Percentiles rank a stretch among this genome's conserved stretches.
Conservation (phyloP, 1,139 yeast species). For the Yamadazyma blattariae region DNA sequence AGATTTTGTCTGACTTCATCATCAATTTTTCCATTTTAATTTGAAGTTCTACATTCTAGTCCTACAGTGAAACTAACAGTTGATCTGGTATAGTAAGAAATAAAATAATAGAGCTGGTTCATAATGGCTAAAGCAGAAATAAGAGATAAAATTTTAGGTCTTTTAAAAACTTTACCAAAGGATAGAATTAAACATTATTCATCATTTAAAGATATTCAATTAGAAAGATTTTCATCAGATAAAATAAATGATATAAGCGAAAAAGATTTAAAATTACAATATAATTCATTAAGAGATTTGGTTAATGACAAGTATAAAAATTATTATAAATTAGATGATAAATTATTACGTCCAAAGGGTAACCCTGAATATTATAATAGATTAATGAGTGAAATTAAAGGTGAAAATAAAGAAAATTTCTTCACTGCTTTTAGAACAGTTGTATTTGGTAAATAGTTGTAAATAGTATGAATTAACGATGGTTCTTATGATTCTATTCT, state of each 20-base stretch:
- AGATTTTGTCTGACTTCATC: not conserved
- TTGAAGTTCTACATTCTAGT: too few species aligned
- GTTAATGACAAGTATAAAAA: conserved; percentile 61
- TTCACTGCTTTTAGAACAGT: conserved; percentile 67
- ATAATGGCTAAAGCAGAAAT: conserved; percentile 23
- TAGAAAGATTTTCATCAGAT: conserved; percentile 44
- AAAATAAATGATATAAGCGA: conserved; percentile 32
- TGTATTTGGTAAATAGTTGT: conserved; percentile 55
- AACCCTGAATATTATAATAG: conserved; percentile 77
- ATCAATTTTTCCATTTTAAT: not conserved
- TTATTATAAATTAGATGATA: conserved; percentile 63
- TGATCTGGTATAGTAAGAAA: too few species aligned
- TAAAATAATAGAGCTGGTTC: too few species aligned
- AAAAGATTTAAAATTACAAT: conserved; percentile 57
- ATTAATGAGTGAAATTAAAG: conserved; percentile 65
- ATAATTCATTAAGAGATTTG: conserved; percentile 55
- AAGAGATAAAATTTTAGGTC: conserved; percentile 34
- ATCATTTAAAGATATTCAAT: conserved; percentile 64
- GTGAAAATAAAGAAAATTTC: conserved; percentile 69
- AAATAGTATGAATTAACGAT: conserved; percentile 1
- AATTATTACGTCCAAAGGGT: conserved; percentile 73
- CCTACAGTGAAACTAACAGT: too few species aligned
- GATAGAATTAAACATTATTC: conserved; percentile 66
- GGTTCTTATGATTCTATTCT: too few species aligned
- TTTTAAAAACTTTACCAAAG: conserved; percentile 52